phyloP scores from a whole-genome alignment of 2,329 filamentous ascomycete genomes.

The Elsinoe ampelina region DNA sequence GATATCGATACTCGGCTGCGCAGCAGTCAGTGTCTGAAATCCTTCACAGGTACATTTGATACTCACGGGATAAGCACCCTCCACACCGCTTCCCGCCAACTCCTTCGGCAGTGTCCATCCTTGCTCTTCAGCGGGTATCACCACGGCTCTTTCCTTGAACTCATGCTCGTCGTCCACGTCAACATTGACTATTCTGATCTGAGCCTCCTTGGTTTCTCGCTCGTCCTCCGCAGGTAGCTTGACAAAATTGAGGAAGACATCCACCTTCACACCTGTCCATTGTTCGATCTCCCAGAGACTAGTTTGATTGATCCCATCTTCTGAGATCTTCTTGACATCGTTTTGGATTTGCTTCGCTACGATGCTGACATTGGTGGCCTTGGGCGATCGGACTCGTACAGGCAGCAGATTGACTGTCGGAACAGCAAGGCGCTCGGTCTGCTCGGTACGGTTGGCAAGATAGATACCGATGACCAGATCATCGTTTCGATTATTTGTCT shows the following conservation, averaged over 20 bases:
- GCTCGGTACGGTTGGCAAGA: constrained; percentile 61
- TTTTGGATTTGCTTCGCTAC: constrained; percentile 55
- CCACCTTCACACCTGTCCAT: constrained; percentile 65
- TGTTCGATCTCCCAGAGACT: constrained; percentile 60
- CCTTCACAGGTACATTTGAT: neutral
- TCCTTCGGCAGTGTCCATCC: constrained; percentile 18
- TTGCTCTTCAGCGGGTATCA: constrained; percentile 14
- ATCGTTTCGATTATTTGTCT: constrained; percentile 19
- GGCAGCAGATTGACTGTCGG: constrained; percentile 77
- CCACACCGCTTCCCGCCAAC: constrained; percentile 22
- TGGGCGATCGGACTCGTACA: constrained; percentile 44
- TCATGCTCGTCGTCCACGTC: constrained; percentile 18
- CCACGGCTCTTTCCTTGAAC: constrained; percentile 19
- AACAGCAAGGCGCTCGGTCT: constrained; percentile 44
- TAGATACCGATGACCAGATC: constrained; percentile 68
- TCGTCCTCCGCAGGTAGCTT: constrained; percentile 38
- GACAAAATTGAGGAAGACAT: constrained; percentile 76
- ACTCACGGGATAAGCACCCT: constrained; percentile 33
- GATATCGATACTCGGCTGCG: constrained; percentile 45
- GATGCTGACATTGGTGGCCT: constrained; percentile 31
- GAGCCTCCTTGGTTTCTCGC: constrained; percentile 11
- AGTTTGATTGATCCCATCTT: constrained; percentile 45
- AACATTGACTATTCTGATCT: constrained; percentile 20
- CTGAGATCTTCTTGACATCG: constrained; percentile 56
- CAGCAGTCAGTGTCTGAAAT: constrained; percentile 17